Base-by-base conservation (phyloP, 129 eudicot genomes). In the Tagetes erecta region DNA sequence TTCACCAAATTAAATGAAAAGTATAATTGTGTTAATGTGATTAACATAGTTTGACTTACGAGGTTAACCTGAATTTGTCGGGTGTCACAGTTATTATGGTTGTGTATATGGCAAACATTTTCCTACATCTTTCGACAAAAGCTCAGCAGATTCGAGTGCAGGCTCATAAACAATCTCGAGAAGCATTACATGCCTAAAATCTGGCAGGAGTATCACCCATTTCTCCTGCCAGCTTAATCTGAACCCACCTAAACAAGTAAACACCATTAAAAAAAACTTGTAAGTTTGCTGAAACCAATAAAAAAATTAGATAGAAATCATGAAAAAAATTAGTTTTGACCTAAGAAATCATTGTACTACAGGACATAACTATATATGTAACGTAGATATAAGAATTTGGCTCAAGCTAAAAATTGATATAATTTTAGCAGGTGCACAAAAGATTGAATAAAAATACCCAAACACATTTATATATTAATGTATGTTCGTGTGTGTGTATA, bases 91-190 rank as follows among this genome's bases (percentile, higher is more conserved):
- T 20, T n/a, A 40, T 64, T 37, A 38, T 37, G 42, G 42, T 14
- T 70, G 74, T 53, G 40, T 40, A 37, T 70, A 30, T 13, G 79
- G 71, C 83, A 37, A 75, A 86, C 99, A 97, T 85, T 91, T 88
- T 68, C 99, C 99, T 38, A 94, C 99, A 33, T 97, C 96, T 63
- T 86, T 82, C 80, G 91, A 97, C 84, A 94, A 79, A 71, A 91
- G 91, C 69, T 94, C 93, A 47, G 97, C 91, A 80, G 88, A 91
- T 75, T 82, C 77, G 14, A 94, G 86, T 27, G 92, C 99, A 40
- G 99, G 99, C 79, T 94, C 99, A 77, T 94, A 80, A 64, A 94
- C 99, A 88, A 91, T 94, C 83, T 91, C 97, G 36, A 97, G 99
- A 66, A 90, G 91, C 99, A 94, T 94, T 55, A 94, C 96, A 88